Base-by-base conservation (phyloP, 2,329 filamentous ascomycete species). In the Stachybotrys chlorohalonatus region DNA sequence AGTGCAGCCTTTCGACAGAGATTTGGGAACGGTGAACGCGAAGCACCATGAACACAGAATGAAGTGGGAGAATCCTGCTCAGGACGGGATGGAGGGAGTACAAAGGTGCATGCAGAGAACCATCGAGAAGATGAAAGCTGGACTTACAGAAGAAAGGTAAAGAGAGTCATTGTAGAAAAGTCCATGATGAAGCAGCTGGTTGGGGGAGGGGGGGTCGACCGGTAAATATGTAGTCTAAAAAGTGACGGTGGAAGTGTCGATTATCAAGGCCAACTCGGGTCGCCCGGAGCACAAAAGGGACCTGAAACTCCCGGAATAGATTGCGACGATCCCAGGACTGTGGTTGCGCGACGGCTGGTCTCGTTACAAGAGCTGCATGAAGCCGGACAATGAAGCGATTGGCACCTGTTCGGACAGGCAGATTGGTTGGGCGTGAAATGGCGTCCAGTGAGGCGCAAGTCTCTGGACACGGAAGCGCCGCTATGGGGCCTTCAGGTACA, bases 81-180 rank as follows among this genome's bases (percentile, higher is more conserved):
- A 42, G 36, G 36, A 13, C 36, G 13, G 13, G 36, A 42, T 13
- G 36, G 36, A 42, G 36, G 36, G 36, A 5, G 9, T 42, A 13
- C 36, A 42, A 13, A 13, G 36, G 36, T 3, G 13, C 9, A 42
- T 42, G 8, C 36, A 13, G 5, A 5, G 36, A 42, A 9, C 24
- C 24, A 24, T 24, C 24, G 24, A 24, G 2, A 13, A 5, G 36
- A 42, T 9, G 13, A 13, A 13, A 42, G 9, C 16, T 47, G 55
- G 64, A 83, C 82, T 81, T 74, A 86, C 83, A 86, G 70, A 71
- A 84, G 77, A 68, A 88, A 87, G 57, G 85, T 86, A 66, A 86
- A 79, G 61, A 88, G 81, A 56, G 85, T 85, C 24, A 84, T 84
- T 17, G 84, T 86, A 47, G 76, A 76, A 53, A 80, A 80, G 69